Base-by-base conservation (phyloP, 805 yeast species). In the Myxozyma geophila region DNA sequence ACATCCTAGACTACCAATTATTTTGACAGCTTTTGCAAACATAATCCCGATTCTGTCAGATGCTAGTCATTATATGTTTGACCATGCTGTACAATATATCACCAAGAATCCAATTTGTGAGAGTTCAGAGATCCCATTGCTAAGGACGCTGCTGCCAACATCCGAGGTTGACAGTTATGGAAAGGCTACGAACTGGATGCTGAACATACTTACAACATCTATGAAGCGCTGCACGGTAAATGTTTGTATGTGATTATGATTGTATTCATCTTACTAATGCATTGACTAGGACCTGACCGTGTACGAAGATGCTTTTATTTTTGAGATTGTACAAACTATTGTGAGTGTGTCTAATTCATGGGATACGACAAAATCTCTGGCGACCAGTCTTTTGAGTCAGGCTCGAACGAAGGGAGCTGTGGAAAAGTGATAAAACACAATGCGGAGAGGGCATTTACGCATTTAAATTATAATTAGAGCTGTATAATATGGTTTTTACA, bases 41-140 rank as follows among this genome's bases (percentile, higher is more conserved):
- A 73, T 91, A 44, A 76, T 85, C 3, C 82, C 84, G 2, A 78
- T 90, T 1, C 73, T 90, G 62, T 74, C 80, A 6, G 85, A 87
- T 65, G 97, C 98, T 0, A 84, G 86, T 0, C 93, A 90, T 66
- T 82, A 81, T 69, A 74, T 93, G 21, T 89, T 87, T 74, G 97
- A 92, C 67, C 84, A 85, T 68, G 84, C 85, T 7, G 23, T 57
- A 10, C 33, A 57, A 19, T 59, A 48, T 41, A 35, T 54, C 10
- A 59, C 67, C 19, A 47, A 28, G 54, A 36, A 15, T 35, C 59
- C 60, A 7, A 35, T 21, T 12, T 17, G 52, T 39, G 37, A 35
- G 9, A 36, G 7, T 2, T 9, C 60, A n/a, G 63, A 54, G 17
- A 49, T 60, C 47, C 67, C 67, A 4, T 23, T 63, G 19, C 43